Evolutionary conservation across 768 basidiomycete genomes (phyloP).

Genomic region (Cystofilobasidium bisporidii): DNA sequence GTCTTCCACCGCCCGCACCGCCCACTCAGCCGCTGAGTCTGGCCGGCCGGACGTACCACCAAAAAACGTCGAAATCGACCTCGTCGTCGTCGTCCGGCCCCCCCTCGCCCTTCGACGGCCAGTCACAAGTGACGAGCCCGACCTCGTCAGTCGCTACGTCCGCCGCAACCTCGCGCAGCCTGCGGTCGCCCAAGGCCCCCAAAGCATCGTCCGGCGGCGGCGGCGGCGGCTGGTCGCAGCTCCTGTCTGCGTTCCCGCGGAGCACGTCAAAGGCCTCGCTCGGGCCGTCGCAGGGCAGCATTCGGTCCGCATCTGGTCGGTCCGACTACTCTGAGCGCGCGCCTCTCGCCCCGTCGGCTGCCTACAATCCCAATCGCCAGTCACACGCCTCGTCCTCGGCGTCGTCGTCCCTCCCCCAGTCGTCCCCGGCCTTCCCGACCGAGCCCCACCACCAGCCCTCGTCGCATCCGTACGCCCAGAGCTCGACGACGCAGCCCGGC

Average conservation of each 20-base stretch:
- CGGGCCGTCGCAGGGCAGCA: not conserved
- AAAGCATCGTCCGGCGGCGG: not conserved
- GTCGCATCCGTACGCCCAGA: not conserved
- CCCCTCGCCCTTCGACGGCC: not conserved
- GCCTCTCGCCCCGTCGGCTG: not conserved
- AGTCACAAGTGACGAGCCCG: not conserved
- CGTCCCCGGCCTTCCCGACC: not conserved
- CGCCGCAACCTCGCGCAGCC: not conserved
- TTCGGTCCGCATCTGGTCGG: not conserved
- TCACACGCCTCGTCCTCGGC: not conserved
- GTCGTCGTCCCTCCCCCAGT: conserved; percentile 2
- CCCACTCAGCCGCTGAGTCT: not conserved
- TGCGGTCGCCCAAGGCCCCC: not conserved
- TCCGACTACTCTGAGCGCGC: not conserved
- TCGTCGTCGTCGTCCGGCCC: not conserved
- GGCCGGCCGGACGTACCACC: not conserved
- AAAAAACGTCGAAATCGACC: not conserved
- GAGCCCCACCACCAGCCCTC: not conserved
- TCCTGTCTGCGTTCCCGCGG: not conserved
- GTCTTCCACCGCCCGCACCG: not conserved
- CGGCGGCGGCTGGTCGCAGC: not conserved
- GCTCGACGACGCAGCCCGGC: not conserved
- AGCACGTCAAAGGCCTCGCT: not conserved
- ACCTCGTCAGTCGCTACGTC: not conserved
- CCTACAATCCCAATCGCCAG: not conserved